Percentiles rank a stretch among this genome's conserved stretches.
These are phyloP conservation scores for Myrica gale DNA, from an alignment of 306 rosid species.

Conservation along the genomic window DNA sequence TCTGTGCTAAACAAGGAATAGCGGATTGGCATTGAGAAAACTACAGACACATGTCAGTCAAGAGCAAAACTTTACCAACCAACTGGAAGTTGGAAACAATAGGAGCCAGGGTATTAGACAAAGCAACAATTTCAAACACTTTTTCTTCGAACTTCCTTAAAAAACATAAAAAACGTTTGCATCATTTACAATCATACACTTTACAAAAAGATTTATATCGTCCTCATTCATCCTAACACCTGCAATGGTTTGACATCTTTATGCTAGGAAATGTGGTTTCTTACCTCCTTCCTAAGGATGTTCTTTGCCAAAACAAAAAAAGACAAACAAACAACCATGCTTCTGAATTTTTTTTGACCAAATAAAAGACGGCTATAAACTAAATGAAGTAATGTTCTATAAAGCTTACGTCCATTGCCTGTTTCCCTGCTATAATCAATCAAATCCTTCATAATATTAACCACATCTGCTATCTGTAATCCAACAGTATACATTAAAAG, in stretches of 20 bases:
- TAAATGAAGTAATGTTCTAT: neutral
- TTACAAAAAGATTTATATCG: neutral
- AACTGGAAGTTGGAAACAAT: neutral
- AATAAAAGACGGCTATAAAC: neutral
- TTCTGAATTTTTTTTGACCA: too few relatives aligned
- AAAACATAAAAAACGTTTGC: neutral
- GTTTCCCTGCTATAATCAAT: conserved; percentile 92
- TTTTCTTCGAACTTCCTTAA: too few relatives aligned
- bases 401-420: conserved; percentile 71
- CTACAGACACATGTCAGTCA: neutral
- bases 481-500: conserved; percentile 4
- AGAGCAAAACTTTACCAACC: neutral
- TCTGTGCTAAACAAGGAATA: neutral
- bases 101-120: neutral
- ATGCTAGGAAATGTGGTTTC: neutral
- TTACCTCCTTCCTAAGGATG: neutral
- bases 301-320: neutral
- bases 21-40: neutral
- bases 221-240: too few relatives aligned
- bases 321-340: neutral
- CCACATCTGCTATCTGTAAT: conserved; percentile 95
- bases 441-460: conserved; percentile 94
- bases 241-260: neutral
- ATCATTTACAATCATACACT: neutral
- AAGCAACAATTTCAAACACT: neutral